These are phyloP conservation scores for Microsporum audouinii DNA, from an alignment of 2,329 filamentous ascomycete species.

Conservation along the genomic window DNA sequence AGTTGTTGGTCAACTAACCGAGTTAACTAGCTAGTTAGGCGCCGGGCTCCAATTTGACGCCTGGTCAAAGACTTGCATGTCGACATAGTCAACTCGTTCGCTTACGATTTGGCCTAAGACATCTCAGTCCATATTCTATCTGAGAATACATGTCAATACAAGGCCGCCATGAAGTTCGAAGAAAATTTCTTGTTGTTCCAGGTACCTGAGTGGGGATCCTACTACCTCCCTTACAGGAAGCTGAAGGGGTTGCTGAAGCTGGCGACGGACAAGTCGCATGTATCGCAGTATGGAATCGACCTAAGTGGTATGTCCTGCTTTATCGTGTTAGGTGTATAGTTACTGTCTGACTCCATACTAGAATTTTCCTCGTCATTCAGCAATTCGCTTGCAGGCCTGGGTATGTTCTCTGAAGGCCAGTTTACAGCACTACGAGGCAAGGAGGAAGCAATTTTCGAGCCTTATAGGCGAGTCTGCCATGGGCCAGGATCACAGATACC, in stretches of 20 bases:
- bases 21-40: background rate
- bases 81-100: background rate
- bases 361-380: background rate
- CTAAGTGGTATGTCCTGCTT: constrained; percentile 7
- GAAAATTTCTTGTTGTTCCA: constrained; percentile 19
- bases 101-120: background rate
- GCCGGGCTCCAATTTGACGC: background rate
- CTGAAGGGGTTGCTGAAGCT: constrained; percentile 16
- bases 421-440: background rate
- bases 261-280: background rate
- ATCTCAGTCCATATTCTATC: too few species aligned
- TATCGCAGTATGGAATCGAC: background rate
- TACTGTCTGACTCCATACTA: background rate
- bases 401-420: background rate
- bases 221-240: constrained; percentile 22
- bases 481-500: background rate
- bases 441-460: background rate
- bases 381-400: background rate
- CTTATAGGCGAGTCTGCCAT: background rate
- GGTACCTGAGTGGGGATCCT: constrained; percentile 20
- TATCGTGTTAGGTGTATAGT: background rate
- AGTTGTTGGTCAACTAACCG: too few species aligned
- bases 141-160: background rate
- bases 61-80: too few species aligned
- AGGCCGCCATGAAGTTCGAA: constrained; percentile 22